Evolutionary conservation across 2,329 filamentous ascomycete genomes (phyloP).

Genomic region (Colletotrichum nymphaeae): DNA sequence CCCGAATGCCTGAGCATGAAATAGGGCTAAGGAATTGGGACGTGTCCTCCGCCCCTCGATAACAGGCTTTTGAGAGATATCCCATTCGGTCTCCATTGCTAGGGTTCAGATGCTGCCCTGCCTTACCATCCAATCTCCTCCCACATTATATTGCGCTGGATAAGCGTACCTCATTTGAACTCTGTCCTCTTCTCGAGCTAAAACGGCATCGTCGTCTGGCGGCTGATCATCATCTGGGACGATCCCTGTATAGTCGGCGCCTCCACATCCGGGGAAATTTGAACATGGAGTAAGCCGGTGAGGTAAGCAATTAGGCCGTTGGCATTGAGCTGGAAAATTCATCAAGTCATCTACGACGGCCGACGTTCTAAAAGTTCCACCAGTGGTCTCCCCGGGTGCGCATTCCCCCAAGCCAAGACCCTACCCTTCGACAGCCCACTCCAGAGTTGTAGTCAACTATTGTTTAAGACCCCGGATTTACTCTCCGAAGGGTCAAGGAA

Average conservation of each 20-base stretch:
- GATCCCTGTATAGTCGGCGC: conserved; percentile 1
- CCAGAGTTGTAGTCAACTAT: too few species aligned
- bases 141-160: background rate
- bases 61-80: too few species aligned
- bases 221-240: background rate
- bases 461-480: too few species aligned
- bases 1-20: background rate
- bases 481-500: too few species aligned
- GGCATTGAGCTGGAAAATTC: background rate
- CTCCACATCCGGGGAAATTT: background rate
- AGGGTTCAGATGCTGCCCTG: background rate
- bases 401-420: background rate
- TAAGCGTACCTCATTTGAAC: background rate
- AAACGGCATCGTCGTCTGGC: background rate
- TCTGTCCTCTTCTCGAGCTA: background rate
- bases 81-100: background rate
- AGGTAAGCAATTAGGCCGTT: background rate
- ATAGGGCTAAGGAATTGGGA: background rate
- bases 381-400: background rate
- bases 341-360: background rate
- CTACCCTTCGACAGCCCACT: background rate
- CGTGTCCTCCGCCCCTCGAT: background rate
- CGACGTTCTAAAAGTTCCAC: background rate
- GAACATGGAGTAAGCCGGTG: background rate
- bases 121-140: background rate